A percentile compares a stretch with the other conserved stretches of the same genome.
Conservation (phyloP, 2,329 filamentous ascomycete species). For the Clarireedia homoeocarpa region DNA sequence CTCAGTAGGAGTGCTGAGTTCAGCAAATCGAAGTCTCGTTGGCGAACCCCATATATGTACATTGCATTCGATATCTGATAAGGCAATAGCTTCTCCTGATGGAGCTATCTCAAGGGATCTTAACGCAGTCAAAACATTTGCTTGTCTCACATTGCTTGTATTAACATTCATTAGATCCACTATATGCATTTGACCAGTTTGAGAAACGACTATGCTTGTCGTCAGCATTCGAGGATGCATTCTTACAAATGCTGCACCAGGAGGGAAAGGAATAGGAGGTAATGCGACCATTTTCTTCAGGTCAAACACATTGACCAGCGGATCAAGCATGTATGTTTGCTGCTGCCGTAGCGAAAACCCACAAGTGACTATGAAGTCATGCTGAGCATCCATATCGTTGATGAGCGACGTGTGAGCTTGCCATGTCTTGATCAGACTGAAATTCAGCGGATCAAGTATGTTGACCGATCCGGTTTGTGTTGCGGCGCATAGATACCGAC, state of each 20-base stretch:
- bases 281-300: slow-evolving; percentile 83
- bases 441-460: slow-evolving; percentile 72
- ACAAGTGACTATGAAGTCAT: slow-evolving; percentile 92
- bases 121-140: slow-evolving; percentile 53
- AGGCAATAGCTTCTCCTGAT: slow-evolving; percentile 61
- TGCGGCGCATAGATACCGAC: slow-evolving; percentile 85
- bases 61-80: slow-evolving; percentile 57
- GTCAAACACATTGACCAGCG: slow-evolving; percentile 91
- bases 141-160: slow-evolving; percentile 59
- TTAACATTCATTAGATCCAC: slow-evolving; percentile 81
- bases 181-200: slow-evolving; percentile 88
- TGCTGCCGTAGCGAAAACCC: slow-evolving; percentile 82
- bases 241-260: slow-evolving; percentile 86
- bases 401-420: slow-evolving; percentile 82
- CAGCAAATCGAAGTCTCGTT: slow-evolving; percentile 61
- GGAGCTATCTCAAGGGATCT: slow-evolving; percentile 60
- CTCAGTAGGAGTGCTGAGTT: slow-evolving; percentile 59
- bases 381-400: slow-evolving; percentile 95
- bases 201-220: slow-evolving; percentile 87
- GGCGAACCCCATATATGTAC: slow-evolving; percentile 66
- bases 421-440: slow-evolving; percentile 78
- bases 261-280: slow-evolving; percentile 85
- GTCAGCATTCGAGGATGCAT: slow-evolving; percentile 96
- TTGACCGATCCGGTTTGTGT: slow-evolving; percentile 77
- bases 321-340: slow-evolving; percentile 76